Conservation (phyloP, 495 filamentous ascomycete genomes). For the Aspergillus heteromorphus region DNA sequence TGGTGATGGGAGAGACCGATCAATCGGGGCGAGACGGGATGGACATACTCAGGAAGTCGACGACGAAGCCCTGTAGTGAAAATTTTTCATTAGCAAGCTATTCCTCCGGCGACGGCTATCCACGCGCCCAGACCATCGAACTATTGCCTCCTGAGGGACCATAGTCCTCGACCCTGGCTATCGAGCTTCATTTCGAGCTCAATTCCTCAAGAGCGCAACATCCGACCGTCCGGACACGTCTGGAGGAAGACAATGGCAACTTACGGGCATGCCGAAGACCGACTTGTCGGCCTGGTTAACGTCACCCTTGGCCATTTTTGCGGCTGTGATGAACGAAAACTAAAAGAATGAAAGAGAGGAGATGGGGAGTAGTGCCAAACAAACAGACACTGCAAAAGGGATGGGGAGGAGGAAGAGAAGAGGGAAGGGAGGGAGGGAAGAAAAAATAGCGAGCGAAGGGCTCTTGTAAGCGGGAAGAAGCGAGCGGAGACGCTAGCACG, state of each 20-base stretch:
- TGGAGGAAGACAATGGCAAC: constrained; percentile 16
- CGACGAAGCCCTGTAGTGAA: constrained; percentile 56
- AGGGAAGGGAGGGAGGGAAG: constrained; percentile 31
- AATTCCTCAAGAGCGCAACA: constrained; percentile 5
- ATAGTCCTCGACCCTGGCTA: neutral
- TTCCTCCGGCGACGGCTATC: neutral
- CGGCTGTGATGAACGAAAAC: constrained; percentile 37
- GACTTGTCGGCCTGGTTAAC: constrained; percentile 61
- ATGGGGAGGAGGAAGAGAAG: constrained; percentile 29
- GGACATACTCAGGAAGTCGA: constrained; percentile 94
- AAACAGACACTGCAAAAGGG: constrained; percentile 34
- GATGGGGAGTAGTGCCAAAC: constrained; percentile 35
- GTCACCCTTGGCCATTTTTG: constrained; percentile 48
- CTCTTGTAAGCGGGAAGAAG: constrained; percentile 42
- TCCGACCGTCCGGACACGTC: constrained; percentile 4
- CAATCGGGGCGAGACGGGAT: neutral
- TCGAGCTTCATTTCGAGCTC: neutral
- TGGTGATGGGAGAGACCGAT: constrained; percentile 4
- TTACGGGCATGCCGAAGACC: constrained; percentile 81
- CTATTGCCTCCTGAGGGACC: no score
- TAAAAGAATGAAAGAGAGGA: constrained; percentile 38
- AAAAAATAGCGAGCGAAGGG: constrained; percentile 37
- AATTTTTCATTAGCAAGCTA: constrained; percentile 30
- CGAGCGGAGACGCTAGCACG: constrained; percentile 32
- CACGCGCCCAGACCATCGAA: neutral